A percentile compares a stretch with the other conserved stretches of the same genome.
phyloP scores from a whole-genome alignment of 768 basidiomycete species.

The Leccinum aurantiacum region DNA sequence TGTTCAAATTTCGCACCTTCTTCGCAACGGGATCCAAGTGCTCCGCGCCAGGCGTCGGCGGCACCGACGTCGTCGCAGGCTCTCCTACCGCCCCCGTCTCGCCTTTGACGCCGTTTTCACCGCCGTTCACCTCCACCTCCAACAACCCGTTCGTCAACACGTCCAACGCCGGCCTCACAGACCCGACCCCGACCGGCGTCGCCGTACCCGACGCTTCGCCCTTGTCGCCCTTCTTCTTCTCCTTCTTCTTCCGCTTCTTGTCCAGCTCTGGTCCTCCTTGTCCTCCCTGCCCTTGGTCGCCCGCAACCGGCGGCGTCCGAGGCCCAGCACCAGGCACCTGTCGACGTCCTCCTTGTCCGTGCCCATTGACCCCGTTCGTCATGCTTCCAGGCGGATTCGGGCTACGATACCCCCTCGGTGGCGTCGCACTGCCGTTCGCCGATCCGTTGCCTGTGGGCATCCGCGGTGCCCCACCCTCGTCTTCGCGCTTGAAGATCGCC shows the following conservation, averaged over 20 bases:
- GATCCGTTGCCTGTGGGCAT: constrained; percentile 39
- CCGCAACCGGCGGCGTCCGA: constrained; percentile 46
- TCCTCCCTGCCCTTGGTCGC: constrained; percentile 27
- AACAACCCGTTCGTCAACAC: constrained; percentile 33
- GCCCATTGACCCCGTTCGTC: constrained; percentile 33
- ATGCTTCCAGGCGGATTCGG: constrained; percentile 53
- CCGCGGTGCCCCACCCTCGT: constrained; percentile 72
- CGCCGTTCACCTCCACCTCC: constrained; percentile 15
- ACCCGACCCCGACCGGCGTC: constrained; percentile 30
- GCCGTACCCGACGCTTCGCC: constrained; percentile 30
- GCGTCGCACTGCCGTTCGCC: constrained; percentile 57
- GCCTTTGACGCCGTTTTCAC: constrained; percentile 2
- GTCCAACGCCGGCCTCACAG: constrained; percentile 38
- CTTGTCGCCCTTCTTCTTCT: constrained; percentile 51
- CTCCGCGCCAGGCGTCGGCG: constrained; percentile 56
- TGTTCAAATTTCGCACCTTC: constrained; percentile 92
- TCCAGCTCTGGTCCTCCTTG: constrained; percentile 35
- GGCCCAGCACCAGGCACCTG: constrained; percentile 73
- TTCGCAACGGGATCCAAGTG: constrained; percentile 81
- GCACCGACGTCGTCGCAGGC: constrained; percentile 33
- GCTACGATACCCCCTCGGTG: constrained; percentile 60
- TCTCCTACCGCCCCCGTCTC: constrained; percentile 4
- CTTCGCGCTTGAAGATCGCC: constrained; percentile 86
- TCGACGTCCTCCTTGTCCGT: constrained; percentile 33
- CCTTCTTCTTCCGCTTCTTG: constrained; percentile 52